Conservation (phyloP, 2,329 filamentous ascomycete genomes). For the Cladorrhinum sp. region DNA sequence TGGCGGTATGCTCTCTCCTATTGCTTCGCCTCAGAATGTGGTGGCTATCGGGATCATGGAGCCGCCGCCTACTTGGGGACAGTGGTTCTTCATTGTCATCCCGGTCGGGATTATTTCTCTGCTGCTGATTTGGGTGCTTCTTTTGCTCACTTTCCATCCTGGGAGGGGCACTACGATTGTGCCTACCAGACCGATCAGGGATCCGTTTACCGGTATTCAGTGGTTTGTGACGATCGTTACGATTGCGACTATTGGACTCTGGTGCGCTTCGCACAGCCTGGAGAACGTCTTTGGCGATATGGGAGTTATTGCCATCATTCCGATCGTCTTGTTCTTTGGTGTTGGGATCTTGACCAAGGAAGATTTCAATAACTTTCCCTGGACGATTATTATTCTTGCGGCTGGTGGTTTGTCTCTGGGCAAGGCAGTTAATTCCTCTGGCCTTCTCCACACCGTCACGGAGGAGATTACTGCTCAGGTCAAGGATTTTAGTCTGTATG, state of each 20-base stretch:
- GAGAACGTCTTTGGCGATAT: slow-evolving; percentile 91
- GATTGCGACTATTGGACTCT: slow-evolving; percentile 78
- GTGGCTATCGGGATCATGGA: slow-evolving; percentile 96
- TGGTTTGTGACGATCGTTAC: slow-evolving; percentile 90
- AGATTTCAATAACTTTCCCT: slow-evolving; percentile 99
- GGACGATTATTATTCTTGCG: slow-evolving; percentile 98
- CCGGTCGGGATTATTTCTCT: slow-evolving; percentile 90
- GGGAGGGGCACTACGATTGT: slow-evolving; percentile 84
- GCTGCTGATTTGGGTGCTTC: slow-evolving; percentile 80
- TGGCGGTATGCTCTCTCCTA: slow-evolving; percentile 92
- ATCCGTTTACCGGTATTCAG: slow-evolving; percentile 82
- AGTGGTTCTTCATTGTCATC: slow-evolving; percentile 95
- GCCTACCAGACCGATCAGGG: slow-evolving; percentile 84
- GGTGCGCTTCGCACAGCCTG: slow-evolving; percentile 89
- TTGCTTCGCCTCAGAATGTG: slow-evolving; percentile 95
- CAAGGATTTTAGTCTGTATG: slow-evolving; percentile 77
- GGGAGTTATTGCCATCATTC: slow-evolving; percentile 96
- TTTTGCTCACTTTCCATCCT: slow-evolving; percentile 82
- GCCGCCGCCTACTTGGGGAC: slow-evolving; percentile 84
- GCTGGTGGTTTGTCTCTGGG: slow-evolving; percentile 89
- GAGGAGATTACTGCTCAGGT: slow-evolving; percentile 70
- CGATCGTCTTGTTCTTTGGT: slow-evolving; percentile 93
- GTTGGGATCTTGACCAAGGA: slow-evolving; percentile 96
- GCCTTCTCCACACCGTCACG: slow-evolving; percentile 85
- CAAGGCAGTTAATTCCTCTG: slow-evolving; percentile 90